These are phyloP conservation scores for Prunus dulcis DNA, from an alignment of 306 rosid species.

Conservation along the genomic window DNA sequence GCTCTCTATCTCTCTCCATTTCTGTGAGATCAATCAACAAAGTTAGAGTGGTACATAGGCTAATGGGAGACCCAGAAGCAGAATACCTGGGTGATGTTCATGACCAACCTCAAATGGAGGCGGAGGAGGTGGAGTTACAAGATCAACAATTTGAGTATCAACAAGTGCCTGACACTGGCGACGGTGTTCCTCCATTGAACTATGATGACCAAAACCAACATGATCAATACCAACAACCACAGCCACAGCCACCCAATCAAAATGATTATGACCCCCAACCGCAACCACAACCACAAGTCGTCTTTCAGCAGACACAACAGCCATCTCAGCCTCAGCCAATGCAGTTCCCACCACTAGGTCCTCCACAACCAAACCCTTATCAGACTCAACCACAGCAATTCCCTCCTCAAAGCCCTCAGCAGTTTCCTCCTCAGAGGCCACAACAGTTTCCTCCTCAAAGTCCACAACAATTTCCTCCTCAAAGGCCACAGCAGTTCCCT, in stretches of 20 bases:
- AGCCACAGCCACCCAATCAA: constrained; percentile 1
- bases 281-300: neutral
- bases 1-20: constrained; percentile 4
- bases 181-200: no score
- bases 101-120: neutral
- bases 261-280: neutral
- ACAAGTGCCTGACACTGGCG: neutral
- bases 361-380: constrained; percentile 2
- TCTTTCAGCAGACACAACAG: neutral
- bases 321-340: neutral
- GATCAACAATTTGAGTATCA: neutral
- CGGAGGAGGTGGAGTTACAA: neutral
- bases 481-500: neutral
- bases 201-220: neutral
- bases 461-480: neutral
- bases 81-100: neutral
- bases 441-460: neutral
- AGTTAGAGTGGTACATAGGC: neutral
- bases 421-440: neutral
- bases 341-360: neutral
- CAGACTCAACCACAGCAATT: constrained; percentile 10
- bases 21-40: neutral
- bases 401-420: constrained; percentile 2
- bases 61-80: neutral
- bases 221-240: neutral